phyloP scores from a whole-genome alignment of 176 grass and related monocot species.

The Raddia guianensis region DNA sequence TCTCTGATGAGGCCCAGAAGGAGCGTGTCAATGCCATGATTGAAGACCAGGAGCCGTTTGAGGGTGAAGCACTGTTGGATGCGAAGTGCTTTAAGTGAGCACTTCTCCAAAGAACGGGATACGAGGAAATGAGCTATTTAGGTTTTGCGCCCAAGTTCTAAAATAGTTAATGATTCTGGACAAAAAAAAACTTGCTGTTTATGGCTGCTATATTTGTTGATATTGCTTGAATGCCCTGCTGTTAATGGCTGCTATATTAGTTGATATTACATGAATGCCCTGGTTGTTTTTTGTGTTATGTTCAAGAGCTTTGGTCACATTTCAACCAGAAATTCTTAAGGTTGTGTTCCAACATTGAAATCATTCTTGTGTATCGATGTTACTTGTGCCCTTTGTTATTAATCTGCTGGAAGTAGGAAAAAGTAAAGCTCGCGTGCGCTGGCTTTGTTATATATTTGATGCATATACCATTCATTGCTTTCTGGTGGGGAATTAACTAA shows the following conservation, averaged over 20 bases:
- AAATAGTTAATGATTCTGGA: constrained; percentile 2
- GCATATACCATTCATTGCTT: too few relatives aligned
- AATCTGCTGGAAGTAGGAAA: background rate
- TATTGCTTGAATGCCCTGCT: background rate
- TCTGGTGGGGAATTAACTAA: too few relatives aligned
- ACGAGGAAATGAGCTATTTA: background rate
- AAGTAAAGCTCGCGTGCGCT: too few relatives aligned
- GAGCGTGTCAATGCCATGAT: constrained; percentile 82
- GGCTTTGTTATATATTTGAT: too few relatives aligned
- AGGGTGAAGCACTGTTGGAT: constrained; percentile 67
- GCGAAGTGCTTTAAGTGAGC: constrained; percentile 92
- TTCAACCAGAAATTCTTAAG: background rate
- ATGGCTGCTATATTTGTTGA: constrained; percentile 1
- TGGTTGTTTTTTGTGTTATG: too few relatives aligned
- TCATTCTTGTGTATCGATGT: background rate
- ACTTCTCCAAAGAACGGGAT: background rate
- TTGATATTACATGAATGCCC: too few relatives aligned
- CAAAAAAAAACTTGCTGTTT: background rate
- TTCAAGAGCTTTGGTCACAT: too few relatives aligned
- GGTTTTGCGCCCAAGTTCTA: background rate
- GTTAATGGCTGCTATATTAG: too few relatives aligned
- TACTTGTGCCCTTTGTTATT: background rate
- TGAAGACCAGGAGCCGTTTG: constrained; percentile 85
- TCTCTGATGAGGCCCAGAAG: constrained; percentile 75
- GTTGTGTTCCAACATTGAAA: background rate